A percentile compares a stretch with the other conserved stretches of the same genome.
Evolutionary conservation across 495 filamentous ascomycete genomes (phyloP).

Genomic region (Trichoderma parareesei): DNA sequence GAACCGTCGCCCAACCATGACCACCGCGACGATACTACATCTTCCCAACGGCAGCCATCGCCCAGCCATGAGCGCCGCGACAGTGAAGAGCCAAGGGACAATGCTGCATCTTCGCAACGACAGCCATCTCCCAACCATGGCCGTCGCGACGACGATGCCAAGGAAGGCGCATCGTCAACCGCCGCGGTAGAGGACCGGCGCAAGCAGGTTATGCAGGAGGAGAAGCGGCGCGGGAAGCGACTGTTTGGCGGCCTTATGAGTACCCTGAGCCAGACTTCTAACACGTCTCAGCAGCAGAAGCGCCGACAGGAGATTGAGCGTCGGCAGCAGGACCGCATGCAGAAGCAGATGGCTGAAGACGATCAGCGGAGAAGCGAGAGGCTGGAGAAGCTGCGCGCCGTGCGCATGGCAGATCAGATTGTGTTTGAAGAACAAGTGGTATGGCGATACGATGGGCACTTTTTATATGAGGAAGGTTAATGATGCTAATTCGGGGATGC

Average conservation of each 20-base stretch:
- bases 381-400: constrained; percentile 49
- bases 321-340: constrained; percentile 76
- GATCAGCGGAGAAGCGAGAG: constrained; percentile 57
- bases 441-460: constrained; percentile 11
- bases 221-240: constrained; percentile 78
- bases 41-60: not conserved
- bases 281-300: constrained; percentile 55
- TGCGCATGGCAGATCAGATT: constrained; percentile 61
- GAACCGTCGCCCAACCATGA: not conserved
- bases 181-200: constrained; percentile 22
- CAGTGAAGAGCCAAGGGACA: not conserved
- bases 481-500: constrained; percentile 20
- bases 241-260: constrained; percentile 85
- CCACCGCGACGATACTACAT: not conserved
- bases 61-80: not conserved
- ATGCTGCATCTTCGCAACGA: not conserved
- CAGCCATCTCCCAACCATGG: not conserved
- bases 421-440: constrained; percentile 75
- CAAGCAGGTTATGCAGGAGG: constrained; percentile 54
- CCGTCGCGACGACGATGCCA: not conserved
- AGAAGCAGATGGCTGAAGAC: constrained; percentile 57
- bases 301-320: constrained; percentile 83
- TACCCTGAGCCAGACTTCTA: constrained; percentile 74
- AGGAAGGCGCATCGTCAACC: not conserved
- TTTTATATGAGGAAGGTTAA: not conserved